These are phyloP conservation scores for Magnaporthales sp. DNA, from an alignment of 2,329 filamentous ascomycete genomes.

Conservation along the genomic window DNA sequence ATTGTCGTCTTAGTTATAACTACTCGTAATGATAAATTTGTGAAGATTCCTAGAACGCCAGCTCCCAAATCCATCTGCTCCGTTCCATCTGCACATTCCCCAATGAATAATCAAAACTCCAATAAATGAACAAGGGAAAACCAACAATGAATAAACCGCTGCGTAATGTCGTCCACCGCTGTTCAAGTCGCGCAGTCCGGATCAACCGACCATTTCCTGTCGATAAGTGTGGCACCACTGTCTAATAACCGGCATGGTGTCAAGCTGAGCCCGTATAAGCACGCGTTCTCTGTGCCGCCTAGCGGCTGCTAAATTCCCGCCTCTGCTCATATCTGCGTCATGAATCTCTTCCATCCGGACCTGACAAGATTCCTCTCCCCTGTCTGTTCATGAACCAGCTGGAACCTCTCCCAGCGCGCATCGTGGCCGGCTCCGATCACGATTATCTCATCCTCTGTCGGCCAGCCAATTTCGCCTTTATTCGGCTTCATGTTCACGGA, in stretches of 20 bases:
- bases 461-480: conserved; percentile 84
- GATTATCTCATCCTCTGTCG: conserved; percentile 61
- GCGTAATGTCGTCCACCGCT: not conserved
- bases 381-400: not conserved
- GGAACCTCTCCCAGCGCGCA: conserved; percentile 81
- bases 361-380: not conserved
- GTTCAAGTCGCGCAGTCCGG: not conserved
- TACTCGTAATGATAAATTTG: not conserved
- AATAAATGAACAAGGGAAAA: not conserved
- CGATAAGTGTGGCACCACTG: not conserved
- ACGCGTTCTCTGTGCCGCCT: not conserved
- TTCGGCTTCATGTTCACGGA: conserved; percentile 50
- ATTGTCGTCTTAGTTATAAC: not conserved
- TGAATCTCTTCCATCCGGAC: not conserved
- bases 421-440: conserved; percentile 74
- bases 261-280: not conserved
- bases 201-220: not conserved
- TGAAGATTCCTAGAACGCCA: not conserved
- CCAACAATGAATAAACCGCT: not conserved
- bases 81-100: not conserved
- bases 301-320: not conserved
- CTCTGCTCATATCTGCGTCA: not conserved
- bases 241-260: not conserved
- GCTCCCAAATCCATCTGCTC: not conserved
- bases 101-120: too few relatives aligned